Base-by-base conservation (phyloP, 805 yeast genomes). In the Naumovozyma dairenensis region DNA sequence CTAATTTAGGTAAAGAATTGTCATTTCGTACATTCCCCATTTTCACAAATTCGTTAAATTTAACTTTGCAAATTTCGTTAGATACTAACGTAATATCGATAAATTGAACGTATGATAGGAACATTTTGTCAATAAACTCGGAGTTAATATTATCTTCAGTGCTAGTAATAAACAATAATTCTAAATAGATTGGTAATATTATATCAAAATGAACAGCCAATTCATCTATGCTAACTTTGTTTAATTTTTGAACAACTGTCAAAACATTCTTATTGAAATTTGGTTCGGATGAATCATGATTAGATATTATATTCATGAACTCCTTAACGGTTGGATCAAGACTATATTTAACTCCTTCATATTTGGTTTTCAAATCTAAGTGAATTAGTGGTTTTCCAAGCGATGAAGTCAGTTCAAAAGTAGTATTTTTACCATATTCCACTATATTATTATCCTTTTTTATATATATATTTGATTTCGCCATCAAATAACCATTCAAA, bases 321-420 rank as follows among this genome's bases (percentile, higher is more conserved):
- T 67, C 65, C 27, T 70, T 72, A 37, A 79, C 63, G 3, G 77
- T 58, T 5, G 59, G 33, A 38, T 78, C 84, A 14, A 74, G 58
- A 46, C 81, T 80, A 58, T 63, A 80, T 12, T 62, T 53, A 43
- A 70, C 77, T 17, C 95, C 94, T 35, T 77, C 73, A 52, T 80
- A 83, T 33, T 71, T 75, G 0, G 81, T 62, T 13, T 70, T 63
- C 14, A 81, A 45, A 42, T 79, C 80, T 19, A 65, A 47, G 17
- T 66, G 60, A 25, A 59, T 64, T n/a, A 71, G 67, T 27, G 65
- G 51, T 14, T 67, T 63, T 16, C 59, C 40, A 15, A 60, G 46
- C 18, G 72, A 63, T 5, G 59, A 57, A 35, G 72, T 57, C 38
- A 74, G 72, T 36, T 72, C 56, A 22, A 53, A 49, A 3, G 52